A percentile compares a stretch with the other conserved stretches of the same genome.
Conservation (phyloP, 2,329 filamentous ascomycete species). For the Fusarium sp. region DNA sequence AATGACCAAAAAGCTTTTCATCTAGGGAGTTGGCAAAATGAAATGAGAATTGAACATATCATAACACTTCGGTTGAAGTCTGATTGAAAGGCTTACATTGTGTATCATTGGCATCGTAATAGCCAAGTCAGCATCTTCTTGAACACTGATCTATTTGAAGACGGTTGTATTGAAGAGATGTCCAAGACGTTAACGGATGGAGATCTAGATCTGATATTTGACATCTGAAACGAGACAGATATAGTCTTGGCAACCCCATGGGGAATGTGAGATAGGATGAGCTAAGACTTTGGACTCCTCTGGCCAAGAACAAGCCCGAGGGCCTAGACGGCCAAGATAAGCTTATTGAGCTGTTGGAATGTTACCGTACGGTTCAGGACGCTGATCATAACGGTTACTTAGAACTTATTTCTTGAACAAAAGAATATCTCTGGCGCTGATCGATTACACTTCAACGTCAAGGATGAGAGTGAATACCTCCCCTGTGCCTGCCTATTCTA, state of each 20-base stretch:
- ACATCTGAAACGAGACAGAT: background rate
- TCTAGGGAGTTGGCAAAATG: background rate
- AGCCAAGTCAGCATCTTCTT: background rate
- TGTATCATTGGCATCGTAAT: background rate
- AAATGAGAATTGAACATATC: background rate
- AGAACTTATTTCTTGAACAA: background rate
- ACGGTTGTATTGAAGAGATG: background rate
- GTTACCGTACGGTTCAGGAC: background rate
- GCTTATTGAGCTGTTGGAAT: background rate
- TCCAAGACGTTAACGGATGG: too few relatives aligned
- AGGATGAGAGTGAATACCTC: too few relatives aligned
- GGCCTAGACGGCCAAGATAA: background rate
- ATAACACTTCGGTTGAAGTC: too few relatives aligned
- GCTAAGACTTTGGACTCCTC: background rate
- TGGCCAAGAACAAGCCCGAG: background rate
- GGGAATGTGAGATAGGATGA: background rate
- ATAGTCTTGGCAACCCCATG: background rate
- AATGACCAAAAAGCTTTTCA: background rate
- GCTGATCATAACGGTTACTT: background rate
- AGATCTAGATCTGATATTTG: background rate
- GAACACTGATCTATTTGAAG: background rate
- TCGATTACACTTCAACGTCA: background rate
- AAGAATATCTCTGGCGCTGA: background rate
- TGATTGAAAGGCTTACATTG: too few relatives aligned
- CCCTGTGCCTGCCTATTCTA: too few relatives aligned